Conservation (phyloP, 169 alveolate genomes). For the Plasmodium gonderi region DNA sequence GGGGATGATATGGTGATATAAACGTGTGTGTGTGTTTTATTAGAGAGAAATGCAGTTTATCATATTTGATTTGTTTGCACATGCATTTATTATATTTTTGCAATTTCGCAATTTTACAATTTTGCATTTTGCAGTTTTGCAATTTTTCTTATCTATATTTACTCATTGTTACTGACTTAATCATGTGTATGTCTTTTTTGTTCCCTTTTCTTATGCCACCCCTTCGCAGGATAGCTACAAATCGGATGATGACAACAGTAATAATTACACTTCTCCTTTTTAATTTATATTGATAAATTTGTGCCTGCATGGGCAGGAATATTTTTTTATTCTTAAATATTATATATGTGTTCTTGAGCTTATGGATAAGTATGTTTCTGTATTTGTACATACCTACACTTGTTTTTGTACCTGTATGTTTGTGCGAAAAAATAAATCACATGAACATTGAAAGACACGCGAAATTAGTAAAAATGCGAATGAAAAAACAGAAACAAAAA, state of each 20-base stretch:
- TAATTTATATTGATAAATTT: not conserved
- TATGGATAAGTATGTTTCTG: no score
- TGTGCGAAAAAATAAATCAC: not conserved
- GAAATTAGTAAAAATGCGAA: not conserved
- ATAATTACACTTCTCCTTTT: conserved; percentile 3
- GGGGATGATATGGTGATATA: not conserved
- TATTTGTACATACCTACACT: not conserved
- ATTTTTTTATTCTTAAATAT: not conserved
- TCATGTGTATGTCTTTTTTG: not conserved
- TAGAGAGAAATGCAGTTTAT: no score
- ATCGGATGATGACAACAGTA: conserved; percentile 70
- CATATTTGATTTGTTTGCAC: not conserved
- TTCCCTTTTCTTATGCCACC: not conserved
- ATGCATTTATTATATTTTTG: not conserved
- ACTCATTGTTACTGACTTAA: not conserved
- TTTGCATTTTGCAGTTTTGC: no score
- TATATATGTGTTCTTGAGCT: not conserved
- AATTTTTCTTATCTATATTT: no score
- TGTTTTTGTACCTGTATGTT: not conserved
- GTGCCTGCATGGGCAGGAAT: not conserved
- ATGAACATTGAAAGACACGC: not conserved
- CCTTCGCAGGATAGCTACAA: conserved; percentile 51
- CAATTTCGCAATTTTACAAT: no score
- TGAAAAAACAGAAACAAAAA: no score
- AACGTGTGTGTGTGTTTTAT: not conserved